phyloP scores from a whole-genome alignment of 2,329 filamentous ascomycete genomes.

The Cordyceps cicadae region DNA sequence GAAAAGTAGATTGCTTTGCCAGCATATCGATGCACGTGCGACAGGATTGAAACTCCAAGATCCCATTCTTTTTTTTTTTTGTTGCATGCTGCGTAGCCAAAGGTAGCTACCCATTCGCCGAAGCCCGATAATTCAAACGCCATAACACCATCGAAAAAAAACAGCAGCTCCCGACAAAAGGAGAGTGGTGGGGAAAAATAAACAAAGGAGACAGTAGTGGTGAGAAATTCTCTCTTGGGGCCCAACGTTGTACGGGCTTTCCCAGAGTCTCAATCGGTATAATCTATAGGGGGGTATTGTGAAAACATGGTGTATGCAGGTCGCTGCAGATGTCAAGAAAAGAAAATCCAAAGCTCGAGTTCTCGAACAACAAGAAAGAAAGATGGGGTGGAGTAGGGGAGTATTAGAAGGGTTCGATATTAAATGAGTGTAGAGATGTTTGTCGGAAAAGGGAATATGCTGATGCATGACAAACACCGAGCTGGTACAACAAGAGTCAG shows the following conservation, averaged over 20 bases:
- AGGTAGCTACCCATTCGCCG: not conserved
- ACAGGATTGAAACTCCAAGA: not conserved
- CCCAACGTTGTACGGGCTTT: not conserved
- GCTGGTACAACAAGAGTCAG: conserved; percentile 1
- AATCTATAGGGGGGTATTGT: conserved; percentile 12
- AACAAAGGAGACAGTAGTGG: conserved; percentile 11
- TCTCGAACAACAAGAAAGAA: not conserved
- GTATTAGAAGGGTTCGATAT: conserved; percentile 7
- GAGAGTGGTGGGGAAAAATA: not conserved
- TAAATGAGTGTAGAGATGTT: conserved; percentile 10
- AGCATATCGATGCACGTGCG: not conserved
- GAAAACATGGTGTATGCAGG: conserved; percentile 3
- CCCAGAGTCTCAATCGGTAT: not conserved
- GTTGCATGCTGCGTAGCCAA: not conserved
- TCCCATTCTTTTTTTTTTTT: conserved; percentile 3
- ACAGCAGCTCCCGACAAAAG: not conserved
- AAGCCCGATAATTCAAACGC: not conserved
- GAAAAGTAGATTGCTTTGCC: not conserved
- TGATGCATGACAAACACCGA: not conserved
- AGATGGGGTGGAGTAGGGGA: conserved; percentile 5
- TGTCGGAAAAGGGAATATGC: not conserved
- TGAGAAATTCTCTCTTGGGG: not conserved
- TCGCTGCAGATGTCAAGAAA: conserved; percentile 9
- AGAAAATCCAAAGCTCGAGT: conserved; percentile 2
- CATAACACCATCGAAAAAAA: not conserved